These are phyloP conservation scores for Lagerstroemia speciosa DNA, from an alignment of 345 rosid species.

Conservation along the genomic window DNA sequence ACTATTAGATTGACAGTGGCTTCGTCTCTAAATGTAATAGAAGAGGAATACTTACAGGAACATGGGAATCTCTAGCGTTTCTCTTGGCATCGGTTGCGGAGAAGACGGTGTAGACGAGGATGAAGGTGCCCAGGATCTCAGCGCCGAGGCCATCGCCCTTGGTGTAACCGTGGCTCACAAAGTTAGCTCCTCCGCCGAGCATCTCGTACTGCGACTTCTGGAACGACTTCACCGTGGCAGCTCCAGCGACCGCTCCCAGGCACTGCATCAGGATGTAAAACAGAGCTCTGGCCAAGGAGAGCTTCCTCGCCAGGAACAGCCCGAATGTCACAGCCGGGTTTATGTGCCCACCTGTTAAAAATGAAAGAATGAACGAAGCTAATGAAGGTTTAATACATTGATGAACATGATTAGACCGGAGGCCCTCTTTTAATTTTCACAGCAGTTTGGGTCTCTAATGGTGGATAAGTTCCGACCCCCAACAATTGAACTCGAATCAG, in stretches of 20 bases:
- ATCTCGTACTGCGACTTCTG: slow-evolving; percentile 11
- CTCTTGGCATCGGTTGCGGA: slow-evolving; percentile 23
- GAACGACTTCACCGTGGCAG: slow-evolving; percentile 17
- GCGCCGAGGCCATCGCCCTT: slow-evolving; percentile 12
- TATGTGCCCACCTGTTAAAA: slow-evolving; percentile 17
- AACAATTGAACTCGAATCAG: no score
- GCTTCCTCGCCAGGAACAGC: slow-evolving; percentile 18
- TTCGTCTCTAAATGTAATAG: no score
- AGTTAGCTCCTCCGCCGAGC: slow-evolving; percentile 18
- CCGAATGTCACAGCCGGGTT: slow-evolving; percentile 18
- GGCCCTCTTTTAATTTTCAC: no score
- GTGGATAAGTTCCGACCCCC: no score
- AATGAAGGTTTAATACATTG: background rate
- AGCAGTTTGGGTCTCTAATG: no score
- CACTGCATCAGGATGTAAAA: slow-evolving; percentile 19
- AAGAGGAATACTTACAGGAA: slow-evolving; percentile 22
- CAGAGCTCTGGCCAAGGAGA: slow-evolving; percentile 16
- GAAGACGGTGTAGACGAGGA: no score
- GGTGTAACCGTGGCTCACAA: slow-evolving; percentile 13
- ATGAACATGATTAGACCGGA: no score
- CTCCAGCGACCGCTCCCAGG: slow-evolving; percentile 16
- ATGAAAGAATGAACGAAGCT: background rate
- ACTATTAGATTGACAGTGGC: no score
- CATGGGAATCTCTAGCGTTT: slow-evolving; percentile 18
- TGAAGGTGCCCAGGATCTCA: slow-evolving; percentile 18